A percentile compares a stretch with the other conserved stretches of the same genome.
phyloP scores from a whole-genome alignment of 2,329 filamentous ascomycete genomes.

The Emergomyces orientalis region DNA sequence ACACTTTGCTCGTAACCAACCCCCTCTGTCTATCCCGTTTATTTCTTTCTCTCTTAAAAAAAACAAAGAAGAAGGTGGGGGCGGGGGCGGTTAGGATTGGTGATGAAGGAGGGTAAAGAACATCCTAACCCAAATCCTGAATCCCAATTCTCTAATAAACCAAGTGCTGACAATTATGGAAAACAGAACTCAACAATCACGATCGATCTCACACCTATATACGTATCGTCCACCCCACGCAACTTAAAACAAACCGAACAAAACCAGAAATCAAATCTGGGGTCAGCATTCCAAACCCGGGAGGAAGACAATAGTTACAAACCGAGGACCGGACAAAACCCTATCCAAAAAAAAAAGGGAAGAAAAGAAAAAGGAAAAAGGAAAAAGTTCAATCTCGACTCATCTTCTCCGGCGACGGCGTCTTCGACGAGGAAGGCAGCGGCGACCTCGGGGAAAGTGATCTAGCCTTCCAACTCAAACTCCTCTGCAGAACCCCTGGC shows the following conservation, averaged over 20 bases:
- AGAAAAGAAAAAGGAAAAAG: background rate
- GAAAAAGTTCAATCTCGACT: conserved; percentile 2
- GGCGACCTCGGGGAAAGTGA: background rate
- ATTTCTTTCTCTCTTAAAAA: background rate
- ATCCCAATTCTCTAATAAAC: background rate
- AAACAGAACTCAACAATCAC: too few relatives aligned
- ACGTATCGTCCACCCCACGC: background rate
- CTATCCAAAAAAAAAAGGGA: background rate
- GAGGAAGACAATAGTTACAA: background rate
- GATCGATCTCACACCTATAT: background rate
- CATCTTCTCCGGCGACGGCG: conserved; percentile 2
- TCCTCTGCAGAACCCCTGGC: background rate
- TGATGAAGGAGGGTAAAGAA: background rate
- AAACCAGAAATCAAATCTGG: background rate
- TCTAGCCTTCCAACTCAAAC: conserved; percentile 1
- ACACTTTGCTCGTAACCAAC: background rate
- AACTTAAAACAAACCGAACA: background rate
- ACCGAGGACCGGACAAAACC: background rate
- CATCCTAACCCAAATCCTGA: background rate
- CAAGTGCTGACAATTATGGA: background rate
- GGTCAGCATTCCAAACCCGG: background rate
- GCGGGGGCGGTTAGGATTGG: too few relatives aligned
- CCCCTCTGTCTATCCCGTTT: background rate
- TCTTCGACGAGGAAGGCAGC: background rate
- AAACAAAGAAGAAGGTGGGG: background rate